Percentiles rank a stretch among this genome's conserved stretches.
These are phyloP conservation scores for Allium sativum DNA, from an alignment of 106 monocot genomes.

Conservation along the genomic window DNA sequence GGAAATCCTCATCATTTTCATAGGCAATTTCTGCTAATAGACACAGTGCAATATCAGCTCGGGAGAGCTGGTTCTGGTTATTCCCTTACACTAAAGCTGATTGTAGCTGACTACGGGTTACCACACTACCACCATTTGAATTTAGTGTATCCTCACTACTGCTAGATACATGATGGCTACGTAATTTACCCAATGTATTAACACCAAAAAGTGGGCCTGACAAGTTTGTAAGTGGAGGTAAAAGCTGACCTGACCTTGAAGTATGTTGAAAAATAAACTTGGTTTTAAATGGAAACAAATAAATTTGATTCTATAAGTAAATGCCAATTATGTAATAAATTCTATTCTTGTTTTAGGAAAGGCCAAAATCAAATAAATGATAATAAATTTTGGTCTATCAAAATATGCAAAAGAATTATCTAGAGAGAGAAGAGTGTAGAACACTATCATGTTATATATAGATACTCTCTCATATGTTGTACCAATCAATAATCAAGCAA, in stretches of 20 bases:
- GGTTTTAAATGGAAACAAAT: too few relatives aligned
- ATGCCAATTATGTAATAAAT: too few relatives aligned
- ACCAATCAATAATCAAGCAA: too few relatives aligned
- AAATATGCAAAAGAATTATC: too few relatives aligned
- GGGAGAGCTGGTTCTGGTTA: constrained; percentile 68
- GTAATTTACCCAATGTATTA: constrained; percentile 58
- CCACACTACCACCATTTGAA: constrained; percentile 48
- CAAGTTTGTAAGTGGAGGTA: constrained; percentile 83
- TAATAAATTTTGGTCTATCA: too few relatives aligned
- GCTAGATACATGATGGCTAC: constrained; percentile 90
- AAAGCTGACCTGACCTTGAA: constrained; percentile 81
- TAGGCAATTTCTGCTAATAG: constrained; percentile 97
- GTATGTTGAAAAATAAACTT: too few relatives aligned
- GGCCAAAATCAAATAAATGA: too few relatives aligned
- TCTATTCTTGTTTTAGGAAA: too few relatives aligned
- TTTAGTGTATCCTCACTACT: constrained; percentile 96
- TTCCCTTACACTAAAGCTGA: constrained; percentile 73
- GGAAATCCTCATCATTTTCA: constrained; percentile 99
- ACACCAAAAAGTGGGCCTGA: constrained; percentile 90
- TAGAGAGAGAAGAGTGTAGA: too few relatives aligned
- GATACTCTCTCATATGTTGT: too few relatives aligned
- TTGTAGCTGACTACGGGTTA: constrained; percentile 70
- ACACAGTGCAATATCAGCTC: constrained; percentile 90
- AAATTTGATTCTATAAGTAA: too few relatives aligned
- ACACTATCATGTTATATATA: too few relatives aligned